Base-by-base conservation (phyloP, 305 asterid genomes). In the Nicotiana rustica region DNA sequence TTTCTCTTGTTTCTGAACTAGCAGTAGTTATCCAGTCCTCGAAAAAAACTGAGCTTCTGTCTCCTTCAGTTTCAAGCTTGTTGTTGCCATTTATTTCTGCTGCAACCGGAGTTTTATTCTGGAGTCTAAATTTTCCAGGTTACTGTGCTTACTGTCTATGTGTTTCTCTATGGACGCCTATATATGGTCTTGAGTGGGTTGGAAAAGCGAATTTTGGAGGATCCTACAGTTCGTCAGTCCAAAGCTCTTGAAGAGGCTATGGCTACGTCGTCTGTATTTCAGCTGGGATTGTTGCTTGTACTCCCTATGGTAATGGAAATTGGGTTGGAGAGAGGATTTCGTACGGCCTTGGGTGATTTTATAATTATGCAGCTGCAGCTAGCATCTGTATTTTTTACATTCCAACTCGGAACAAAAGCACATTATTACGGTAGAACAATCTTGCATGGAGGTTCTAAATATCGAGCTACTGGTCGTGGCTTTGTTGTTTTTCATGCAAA, bases 221-320 rank as follows among this genome's bases (percentile, higher is more conserved):
- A 92, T 84, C 89, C 93, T 61, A 81, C 85, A 31, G 79, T 96
- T 86, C 95, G 90, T 85, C 90, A 91, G 87, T 91, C 89, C 85
- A 93, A 90, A 71, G 96, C 94, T 56, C 94, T 96, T 6, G 98
- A 95, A 86, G 91, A 87, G 86, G 98, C 99, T 83, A 86, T 96
- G 88, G 98, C 98, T 60, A 84, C 98, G 61, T 97, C 92, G 83
- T 93, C 98, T 38, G 83, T 95, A 82, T 95, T 95, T 85, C 98
- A 95, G 89, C 94, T 95, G 18, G 99, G 99, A 13, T 82, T 95
- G 80, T 86, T 96, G 79, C 94, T 96, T 17, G 93, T 95, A 70
- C 89, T 96, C n/a, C 99, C 99, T 19, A 96, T 95, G 99, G 92
- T 92, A 77, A 96, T 96, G 99, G 99, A 96, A 84, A 94, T 92